Evolutionary conservation across 2,329 filamentous ascomycete genomes (phyloP), one percentile per base, ranked within the genome.

Genomic region (Neofusicoccum umdonicola): DNA sequence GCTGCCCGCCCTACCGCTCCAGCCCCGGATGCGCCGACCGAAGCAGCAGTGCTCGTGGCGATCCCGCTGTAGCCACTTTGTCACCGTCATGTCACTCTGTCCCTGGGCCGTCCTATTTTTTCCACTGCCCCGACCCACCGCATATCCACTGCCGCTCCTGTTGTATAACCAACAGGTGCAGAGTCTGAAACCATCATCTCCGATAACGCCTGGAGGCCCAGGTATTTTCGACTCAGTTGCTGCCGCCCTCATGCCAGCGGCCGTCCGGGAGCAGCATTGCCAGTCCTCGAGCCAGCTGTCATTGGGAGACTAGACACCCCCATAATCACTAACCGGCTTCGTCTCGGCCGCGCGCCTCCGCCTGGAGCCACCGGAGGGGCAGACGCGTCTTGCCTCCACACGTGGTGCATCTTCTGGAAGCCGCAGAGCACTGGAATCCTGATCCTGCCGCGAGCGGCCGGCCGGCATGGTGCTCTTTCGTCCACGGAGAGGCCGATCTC

Each of bases 121-220:
- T 47, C 56, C 50, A 44, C 39, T 13, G 39, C 34, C 54, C 39
- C 35, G 61, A 56, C 61, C 61, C 61, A 63, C 62, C 35, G 50
- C 62, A 50, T 48, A 45, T 57, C 52, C 51, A 58, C 52, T 22
- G 42, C 54, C 27, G 22, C 51, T n/a, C 31, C 62, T 64, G 62
- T n/a, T 22, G 62, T 64, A 64, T 22, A 50, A 64, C 62, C 51
- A 42, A 12, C 39, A 31, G 19, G 4, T 51, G 62, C 62, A 64
- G 31, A 17, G 19, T 37, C 45, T 64, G 62, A 64, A 64, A 64
- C 62, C 50, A 22, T 48, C 52, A 64, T 64, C 62, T 64, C 62
- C 62, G 62, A 58, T 57, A 44, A 50, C 45, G 51, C 52, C 8
- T 48, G 62, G 5, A 44, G 17, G 37, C n/a, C 41, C 42, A 58